Conservation (phyloP, 2,329 filamentous ascomycete species). For the Fusarium udum region DNA sequence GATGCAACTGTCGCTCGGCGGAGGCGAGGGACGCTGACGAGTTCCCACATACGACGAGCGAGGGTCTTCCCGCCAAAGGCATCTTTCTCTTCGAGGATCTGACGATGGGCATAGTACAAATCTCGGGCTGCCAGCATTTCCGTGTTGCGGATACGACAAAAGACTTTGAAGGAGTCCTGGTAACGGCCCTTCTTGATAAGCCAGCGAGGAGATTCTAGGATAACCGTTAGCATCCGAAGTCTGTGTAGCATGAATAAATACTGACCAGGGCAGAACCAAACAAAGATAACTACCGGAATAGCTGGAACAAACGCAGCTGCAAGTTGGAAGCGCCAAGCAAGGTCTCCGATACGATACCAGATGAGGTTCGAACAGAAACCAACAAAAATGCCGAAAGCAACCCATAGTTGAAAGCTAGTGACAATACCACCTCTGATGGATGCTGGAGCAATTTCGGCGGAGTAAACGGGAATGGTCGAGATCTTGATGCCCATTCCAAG, state of each 20-base stretch:
- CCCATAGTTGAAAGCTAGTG: constrained; percentile 63
- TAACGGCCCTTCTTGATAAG: constrained; percentile 69
- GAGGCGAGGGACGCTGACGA: constrained; percentile 58
- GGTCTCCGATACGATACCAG: constrained; percentile 64
- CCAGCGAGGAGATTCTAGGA: constrained; percentile 68
- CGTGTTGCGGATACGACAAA: constrained; percentile 65
- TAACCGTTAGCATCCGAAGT: rapidly evolving
- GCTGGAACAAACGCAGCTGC: constrained; percentile 71
- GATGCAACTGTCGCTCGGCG: constrained; percentile 53
- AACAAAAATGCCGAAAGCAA: constrained; percentile 66
- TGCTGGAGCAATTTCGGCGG: constrained; percentile 60
- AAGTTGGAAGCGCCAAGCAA: constrained; percentile 71
- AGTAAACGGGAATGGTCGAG: constrained; percentile 60
- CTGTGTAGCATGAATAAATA: constrained; percentile 34
- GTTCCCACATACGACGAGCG: constrained; percentile 55
- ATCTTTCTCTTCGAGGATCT: constrained; percentile 48
- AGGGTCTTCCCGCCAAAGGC: constrained; percentile 47
- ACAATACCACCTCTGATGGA: constrained; percentile 60
- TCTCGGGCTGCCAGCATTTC: constrained; percentile 69
- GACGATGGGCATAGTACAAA: constrained; percentile 60
- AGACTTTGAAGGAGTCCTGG: constrained; percentile 62
- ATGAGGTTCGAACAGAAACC: constrained; percentile 71
- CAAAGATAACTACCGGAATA: constrained; percentile 62
- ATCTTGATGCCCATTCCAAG: constrained; percentile 66
- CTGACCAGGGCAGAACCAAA: constrained; percentile 67